Conservation (phyloP, 768 basidiomycete genomes). For the Boletus rubroflammeus region DNA sequence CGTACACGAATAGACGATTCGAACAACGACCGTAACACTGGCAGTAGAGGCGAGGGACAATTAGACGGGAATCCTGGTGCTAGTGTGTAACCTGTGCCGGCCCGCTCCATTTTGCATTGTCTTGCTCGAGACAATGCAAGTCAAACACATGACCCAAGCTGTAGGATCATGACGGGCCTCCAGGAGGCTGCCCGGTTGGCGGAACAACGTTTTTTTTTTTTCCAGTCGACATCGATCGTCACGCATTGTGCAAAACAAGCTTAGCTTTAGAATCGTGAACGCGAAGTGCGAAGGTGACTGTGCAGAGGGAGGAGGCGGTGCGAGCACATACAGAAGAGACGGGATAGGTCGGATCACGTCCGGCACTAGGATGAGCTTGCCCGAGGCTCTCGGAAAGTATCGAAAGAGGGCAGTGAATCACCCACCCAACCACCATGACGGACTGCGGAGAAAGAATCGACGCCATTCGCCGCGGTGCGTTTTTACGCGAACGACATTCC, state of each 20-base stretch:
- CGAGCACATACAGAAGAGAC: conserved; percentile 7
- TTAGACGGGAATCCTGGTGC: conserved; percentile 4
- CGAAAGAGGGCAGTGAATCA: conserved; percentile 9
- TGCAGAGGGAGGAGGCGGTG: background rate
- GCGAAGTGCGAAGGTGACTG: background rate
- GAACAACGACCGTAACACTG: conserved; percentile 7
- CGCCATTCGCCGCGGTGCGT: background rate
- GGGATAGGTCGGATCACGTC: conserved; percentile 22
- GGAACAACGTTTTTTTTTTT: conserved; percentile 14
- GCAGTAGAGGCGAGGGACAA: conserved; percentile 9
- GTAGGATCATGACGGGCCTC: conserved; percentile 24
- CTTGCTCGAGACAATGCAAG: conserved; percentile 6
- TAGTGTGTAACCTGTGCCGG: conserved; percentile 1
- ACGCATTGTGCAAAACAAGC: conserved; percentile 1
- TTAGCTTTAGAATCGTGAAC: background rate
- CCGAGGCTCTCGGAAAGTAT: conserved; percentile 10
- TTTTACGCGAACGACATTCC: background rate
- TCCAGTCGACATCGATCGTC: conserved; percentile 1
- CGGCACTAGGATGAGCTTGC: conserved; percentile 1
- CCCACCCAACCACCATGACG: background rate
- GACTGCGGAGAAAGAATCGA: conserved; percentile 16
- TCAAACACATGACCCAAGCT: conserved; percentile 7
- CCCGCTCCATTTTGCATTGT: conserved; percentile 10
- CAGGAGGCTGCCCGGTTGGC: conserved; percentile 9
- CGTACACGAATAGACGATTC: conserved; percentile 14